These are phyloP conservation scores for Stemphylium beticola DNA, from an alignment of 2,329 filamentous ascomycete genomes.

Conservation along the genomic window DNA sequence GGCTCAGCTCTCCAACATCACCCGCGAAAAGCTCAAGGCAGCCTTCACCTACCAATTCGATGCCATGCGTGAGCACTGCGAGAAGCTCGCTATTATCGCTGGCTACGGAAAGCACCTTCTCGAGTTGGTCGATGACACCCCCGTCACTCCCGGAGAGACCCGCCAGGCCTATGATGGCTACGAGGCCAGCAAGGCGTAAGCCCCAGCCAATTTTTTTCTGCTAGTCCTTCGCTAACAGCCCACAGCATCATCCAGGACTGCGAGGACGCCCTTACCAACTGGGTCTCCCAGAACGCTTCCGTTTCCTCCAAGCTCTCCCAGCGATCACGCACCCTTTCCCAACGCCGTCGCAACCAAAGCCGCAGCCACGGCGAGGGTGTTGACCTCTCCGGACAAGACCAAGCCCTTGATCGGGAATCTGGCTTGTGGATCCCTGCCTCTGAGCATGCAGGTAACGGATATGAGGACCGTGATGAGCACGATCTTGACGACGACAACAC, in stretches of 20 bases:
- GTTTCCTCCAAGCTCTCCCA: conserved; percentile 87
- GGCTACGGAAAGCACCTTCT: conserved; percentile 98
- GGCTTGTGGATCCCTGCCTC: conserved; percentile 80
- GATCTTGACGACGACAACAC: conserved; percentile 63
- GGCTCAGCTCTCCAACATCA: conserved; percentile 98
- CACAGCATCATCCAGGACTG: conserved; percentile 94
- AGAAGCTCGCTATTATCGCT: conserved; percentile 97
- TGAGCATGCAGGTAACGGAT: conserved; percentile 67
- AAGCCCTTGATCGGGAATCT: conserved; percentile 77
- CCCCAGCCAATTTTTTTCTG: conserved; percentile 8
- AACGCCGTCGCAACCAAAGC: conserved; percentile 72
- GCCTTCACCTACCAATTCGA: conserved; percentile 99
- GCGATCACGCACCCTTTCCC: conserved; percentile 84
- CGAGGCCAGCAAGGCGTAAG: conserved; percentile 87
- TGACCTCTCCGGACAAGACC: conserved; percentile 84
- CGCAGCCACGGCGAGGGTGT: conserved; percentile 72
- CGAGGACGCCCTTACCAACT: conserved; percentile 95
- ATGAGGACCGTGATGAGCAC: conserved; percentile 70
- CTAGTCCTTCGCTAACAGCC: conserved; percentile 21
- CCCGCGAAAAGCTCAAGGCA: conserved; percentile 98
- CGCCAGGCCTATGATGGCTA: conserved; percentile 96
- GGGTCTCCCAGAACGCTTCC: conserved; percentile 88
- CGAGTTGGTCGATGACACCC: conserved; percentile 93
- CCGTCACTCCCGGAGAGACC: conserved; percentile 96
- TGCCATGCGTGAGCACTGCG: conserved; percentile 93